Conservation (phyloP, 208 protist species). For the Novymonas esmeraldas region DNA sequence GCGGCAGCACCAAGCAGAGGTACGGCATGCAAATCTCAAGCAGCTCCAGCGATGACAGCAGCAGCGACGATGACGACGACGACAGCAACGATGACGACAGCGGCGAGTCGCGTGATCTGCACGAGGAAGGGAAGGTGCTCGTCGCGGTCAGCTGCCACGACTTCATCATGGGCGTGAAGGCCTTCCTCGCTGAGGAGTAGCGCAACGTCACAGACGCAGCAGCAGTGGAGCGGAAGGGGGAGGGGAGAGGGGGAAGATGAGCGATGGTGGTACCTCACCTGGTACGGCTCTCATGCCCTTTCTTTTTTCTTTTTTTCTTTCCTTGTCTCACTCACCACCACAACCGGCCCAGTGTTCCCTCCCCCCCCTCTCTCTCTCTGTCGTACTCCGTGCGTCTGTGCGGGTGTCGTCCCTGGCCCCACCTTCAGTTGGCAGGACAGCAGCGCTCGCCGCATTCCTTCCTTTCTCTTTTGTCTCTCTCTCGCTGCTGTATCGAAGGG, state of each 20-base stretch:
- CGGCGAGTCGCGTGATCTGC: slow-evolving; percentile 34
- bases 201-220: background rate
- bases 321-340: too few relatives aligned
- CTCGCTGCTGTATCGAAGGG: too few relatives aligned
- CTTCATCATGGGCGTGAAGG: slow-evolving; percentile 68
- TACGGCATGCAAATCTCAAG: slow-evolving; percentile 9
- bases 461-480: too few relatives aligned
- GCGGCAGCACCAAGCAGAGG: background rate
- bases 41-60: slow-evolving; percentile 8
- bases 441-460: too few relatives aligned
- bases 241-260: background rate
- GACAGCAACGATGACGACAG: too few relatives aligned
- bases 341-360: too few relatives aligned
- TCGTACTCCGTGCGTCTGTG: too few relatives aligned
- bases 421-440: too few relatives aligned
- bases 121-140: slow-evolving; percentile 59
- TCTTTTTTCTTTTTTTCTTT: too few relatives aligned
- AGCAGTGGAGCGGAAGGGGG: background rate
- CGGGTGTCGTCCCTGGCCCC: too few relatives aligned
- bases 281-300: too few relatives aligned
- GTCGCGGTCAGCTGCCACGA: slow-evolving; percentile 55
- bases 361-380: too few relatives aligned
- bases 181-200: slow-evolving; percentile 47
- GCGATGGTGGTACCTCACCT: background rate
- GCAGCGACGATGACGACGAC: slow-evolving; percentile 25